Evolutionary conservation across 768 basidiomycete species (phyloP), one percentile per base, ranked within the genome.

Genomic region (Galerina marginata): DNA sequence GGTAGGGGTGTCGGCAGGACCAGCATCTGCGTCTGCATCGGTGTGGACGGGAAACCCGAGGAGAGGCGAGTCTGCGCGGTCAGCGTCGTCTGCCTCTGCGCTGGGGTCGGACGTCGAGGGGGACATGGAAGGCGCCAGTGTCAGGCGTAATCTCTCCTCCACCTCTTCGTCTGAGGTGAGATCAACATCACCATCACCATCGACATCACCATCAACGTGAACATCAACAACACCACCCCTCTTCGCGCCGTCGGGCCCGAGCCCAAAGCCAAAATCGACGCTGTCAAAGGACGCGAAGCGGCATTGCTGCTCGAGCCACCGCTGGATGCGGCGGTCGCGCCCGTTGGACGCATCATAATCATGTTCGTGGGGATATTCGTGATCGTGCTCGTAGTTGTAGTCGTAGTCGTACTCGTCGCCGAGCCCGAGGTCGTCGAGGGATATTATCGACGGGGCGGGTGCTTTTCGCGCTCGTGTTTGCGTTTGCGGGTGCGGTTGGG

Each of bases 241-340:
- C 47, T 58, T 45, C 44, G 14, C 26, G 9, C 12, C 53, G 1
- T 43, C 53, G 20, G 20, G 20, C 20, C 20, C 20, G 20, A 20
- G 20, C 15, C 12, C 29, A 33, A 33, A 4, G 29, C 29, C 29
- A 33, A 20, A 7, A 9, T 39, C 42, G 0, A 38, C 20, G 11
- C 47, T 4, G 12, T 12, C 26, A 14, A 51, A 11, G 38, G 42
- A 39, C 20, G 42, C 52, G 16, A 60, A 60, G 29, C 59, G 59
- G 9, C 52, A 54, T 45, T 60, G 59, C 47, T 60, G 52, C 59
- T 60, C 59, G 36, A 60, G 26, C 59, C 59, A 60, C 36, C 52
- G 33, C 59, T 53, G 45, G 53, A 60, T 23, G 16, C 53, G 10
- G 6, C 53, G 53, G 43, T 54, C 53, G 10, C 53, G 40, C 16